A percentile compares a stretch with the other conserved stretches of the same genome.
phyloP scores from a whole-genome alignment of 495 filamentous ascomycete genomes.

The Penicillium taxi region DNA sequence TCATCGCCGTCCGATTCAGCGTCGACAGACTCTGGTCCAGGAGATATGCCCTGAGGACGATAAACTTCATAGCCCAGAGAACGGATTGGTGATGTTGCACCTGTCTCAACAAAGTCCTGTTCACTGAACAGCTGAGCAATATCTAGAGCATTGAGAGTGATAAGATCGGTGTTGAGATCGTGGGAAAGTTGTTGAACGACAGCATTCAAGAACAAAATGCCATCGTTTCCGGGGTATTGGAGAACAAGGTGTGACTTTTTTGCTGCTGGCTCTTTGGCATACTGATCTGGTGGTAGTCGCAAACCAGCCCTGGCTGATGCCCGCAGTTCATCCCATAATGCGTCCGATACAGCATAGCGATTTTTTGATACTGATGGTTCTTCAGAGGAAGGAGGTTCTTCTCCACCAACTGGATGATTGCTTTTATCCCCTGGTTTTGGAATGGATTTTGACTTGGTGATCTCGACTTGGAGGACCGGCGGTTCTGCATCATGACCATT shows the following conservation, averaged over 20 bases:
- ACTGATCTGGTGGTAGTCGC: constrained; percentile 32
- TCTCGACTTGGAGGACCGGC: constrained; percentile 22
- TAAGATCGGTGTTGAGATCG: constrained; percentile 60
- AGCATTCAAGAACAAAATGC: constrained; percentile 47
- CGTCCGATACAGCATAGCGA: constrained; percentile 30
- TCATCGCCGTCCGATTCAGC: constrained; percentile 37
- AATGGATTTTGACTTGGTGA: constrained; percentile 11
- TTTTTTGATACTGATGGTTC: constrained; percentile 12
- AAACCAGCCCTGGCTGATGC: constrained; percentile 36
- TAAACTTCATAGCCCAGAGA: constrained; percentile 65
- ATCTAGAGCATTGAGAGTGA: constrained; percentile 70
- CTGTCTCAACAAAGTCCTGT: constrained; percentile 49
- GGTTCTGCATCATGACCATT: constrained; percentile 2
- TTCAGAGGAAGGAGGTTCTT: constrained; percentile 10
- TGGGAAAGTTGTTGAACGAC: constrained; percentile 53
- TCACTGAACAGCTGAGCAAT: constrained; percentile 70
- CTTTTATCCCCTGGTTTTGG: constrained; percentile 4
- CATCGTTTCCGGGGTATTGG: constrained; percentile 55
- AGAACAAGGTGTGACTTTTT: constrained; percentile 57
- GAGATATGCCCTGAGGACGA: constrained; percentile 18
- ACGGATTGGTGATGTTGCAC: constrained; percentile 33
- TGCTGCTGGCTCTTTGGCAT: constrained; percentile 42
- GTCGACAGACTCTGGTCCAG: constrained; percentile 30
- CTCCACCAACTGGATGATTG: constrained; percentile 8
- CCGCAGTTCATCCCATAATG: constrained; percentile 34